A percentile compares a stretch with the other conserved stretches of the same genome.
phyloP scores from a whole-genome alignment of 352 stramenopile genomes.

The Pythium pectinolyticum region DNA sequence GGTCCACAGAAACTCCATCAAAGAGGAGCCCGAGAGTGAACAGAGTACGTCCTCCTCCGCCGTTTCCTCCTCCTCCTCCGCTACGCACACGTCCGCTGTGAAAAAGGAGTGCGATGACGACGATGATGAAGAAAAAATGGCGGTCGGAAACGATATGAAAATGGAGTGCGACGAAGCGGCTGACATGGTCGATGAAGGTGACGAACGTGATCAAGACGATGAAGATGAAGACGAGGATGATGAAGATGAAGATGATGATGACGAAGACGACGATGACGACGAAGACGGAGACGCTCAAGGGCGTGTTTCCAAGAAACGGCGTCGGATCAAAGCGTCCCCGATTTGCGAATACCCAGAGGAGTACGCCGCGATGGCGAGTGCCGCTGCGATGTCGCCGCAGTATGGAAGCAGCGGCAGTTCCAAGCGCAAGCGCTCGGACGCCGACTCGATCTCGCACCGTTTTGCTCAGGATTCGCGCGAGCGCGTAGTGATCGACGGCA shows the following conservation, averaged over 20 bases:
- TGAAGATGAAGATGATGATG: too few relatives aligned
- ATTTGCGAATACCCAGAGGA: too few relatives aligned
- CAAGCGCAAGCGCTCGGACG: conserved; percentile 41
- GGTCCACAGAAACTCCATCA: background rate
- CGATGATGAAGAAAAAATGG: background rate
- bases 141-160: conserved; percentile 7
- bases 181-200: conserved; percentile 3
- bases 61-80: conserved; percentile 1
- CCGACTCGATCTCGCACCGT: background rate
- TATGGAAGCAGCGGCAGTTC: conserved; percentile 4
- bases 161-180: conserved; percentile 27
- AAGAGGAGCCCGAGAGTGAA: background rate
- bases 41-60: background rate
- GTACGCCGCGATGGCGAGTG: conserved; percentile 11
- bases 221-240: background rate
- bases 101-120: background rate
- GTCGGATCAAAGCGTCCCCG: too few relatives aligned
- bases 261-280: too few relatives aligned
- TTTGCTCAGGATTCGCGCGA: background rate
- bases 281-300: too few relatives aligned
- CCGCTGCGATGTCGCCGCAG: conserved; percentile 2
- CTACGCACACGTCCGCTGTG: background rate
- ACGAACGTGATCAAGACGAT: conserved; percentile 3
- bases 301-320: too few relatives aligned
- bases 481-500: conserved; percentile 15